A percentile compares a stretch with the other conserved stretches of the same genome.
These are phyloP conservation scores for Sungouiella blattae DNA, from an alignment of 805 yeast species.

Conservation along the genomic window DNA sequence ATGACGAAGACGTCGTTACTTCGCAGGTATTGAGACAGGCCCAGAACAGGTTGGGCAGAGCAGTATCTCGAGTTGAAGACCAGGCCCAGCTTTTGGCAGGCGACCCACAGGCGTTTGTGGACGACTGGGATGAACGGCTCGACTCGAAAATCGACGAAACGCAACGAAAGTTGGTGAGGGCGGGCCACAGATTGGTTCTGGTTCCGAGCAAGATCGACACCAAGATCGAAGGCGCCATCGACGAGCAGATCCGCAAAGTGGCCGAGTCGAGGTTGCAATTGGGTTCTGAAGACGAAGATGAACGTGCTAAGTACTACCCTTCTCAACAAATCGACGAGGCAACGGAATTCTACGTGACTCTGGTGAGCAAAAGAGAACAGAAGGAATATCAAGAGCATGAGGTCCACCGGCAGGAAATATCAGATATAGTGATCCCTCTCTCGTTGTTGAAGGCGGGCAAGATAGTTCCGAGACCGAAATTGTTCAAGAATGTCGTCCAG, in stretches of 20 bases:
- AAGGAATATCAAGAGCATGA: too few species aligned
- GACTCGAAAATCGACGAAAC: slow-evolving; percentile 19
- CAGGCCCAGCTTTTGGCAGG: slow-evolving; percentile 18
- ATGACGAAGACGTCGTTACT: background rate
- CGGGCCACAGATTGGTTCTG: background rate
- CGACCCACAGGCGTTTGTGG: slow-evolving; percentile 18
- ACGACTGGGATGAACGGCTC: slow-evolving; percentile 4
- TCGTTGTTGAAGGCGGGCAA: background rate
- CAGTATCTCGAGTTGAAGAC: slow-evolving; percentile 14
- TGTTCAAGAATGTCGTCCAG: background rate
- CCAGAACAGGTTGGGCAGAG: slow-evolving; percentile 13
- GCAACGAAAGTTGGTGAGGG: background rate
- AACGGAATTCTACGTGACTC: background rate
- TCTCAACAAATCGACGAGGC: background rate
- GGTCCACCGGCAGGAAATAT: too few species aligned
- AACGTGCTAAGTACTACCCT: background rate
- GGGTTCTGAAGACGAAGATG: background rate
- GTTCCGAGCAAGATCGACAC: background rate
- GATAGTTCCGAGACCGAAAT: background rate
- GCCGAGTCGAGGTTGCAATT: background rate
- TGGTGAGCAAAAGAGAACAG: background rate
- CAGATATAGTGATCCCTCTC: background rate
- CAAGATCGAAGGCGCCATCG: background rate
- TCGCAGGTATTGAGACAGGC: slow-evolving; percentile 21
- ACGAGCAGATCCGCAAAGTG: background rate